phyloP scores from a whole-genome alignment of 1,284 basidiomycete species.

The Kwoniella shivajii region DNA sequence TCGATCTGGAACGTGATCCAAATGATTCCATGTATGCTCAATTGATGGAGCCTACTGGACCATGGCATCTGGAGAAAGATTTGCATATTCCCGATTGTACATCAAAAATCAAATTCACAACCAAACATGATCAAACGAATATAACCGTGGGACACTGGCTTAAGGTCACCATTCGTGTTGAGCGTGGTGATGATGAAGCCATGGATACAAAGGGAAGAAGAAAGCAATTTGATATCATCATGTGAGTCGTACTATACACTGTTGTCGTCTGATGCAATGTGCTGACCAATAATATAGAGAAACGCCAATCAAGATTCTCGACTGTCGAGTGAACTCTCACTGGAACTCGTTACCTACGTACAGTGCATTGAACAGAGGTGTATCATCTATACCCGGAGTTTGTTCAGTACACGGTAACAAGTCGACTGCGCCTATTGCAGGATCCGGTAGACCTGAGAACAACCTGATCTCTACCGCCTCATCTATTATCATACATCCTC shows the following conservation, averaged over 20 bases:
- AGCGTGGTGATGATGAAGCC: constrained; percentile 70
- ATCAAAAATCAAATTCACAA: constrained; percentile 71
- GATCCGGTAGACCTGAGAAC: neutral
- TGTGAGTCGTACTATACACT: constrained; percentile 52
- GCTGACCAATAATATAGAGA: constrained; percentile 33
- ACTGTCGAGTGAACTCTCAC: constrained; percentile 74
- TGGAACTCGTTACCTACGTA: constrained; percentile 71
- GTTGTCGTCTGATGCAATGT: neutral
- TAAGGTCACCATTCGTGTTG: constrained; percentile 81
- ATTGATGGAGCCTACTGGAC: constrained; percentile 59
- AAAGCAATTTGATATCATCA: constrained; percentile 85
- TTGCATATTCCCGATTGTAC: constrained; percentile 56
- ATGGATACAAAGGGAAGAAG: constrained; percentile 70
- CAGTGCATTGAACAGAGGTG: constrained; percentile 27
- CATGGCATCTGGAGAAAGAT: constrained; percentile 60
- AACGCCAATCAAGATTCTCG: constrained; percentile 55
- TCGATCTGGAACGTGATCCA: constrained; percentile 26
- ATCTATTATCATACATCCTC: neutral
- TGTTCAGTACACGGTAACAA: constrained; percentile 42
- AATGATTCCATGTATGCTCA: constrained; percentile 56
- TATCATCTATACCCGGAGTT: constrained; percentile 18
- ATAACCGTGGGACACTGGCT: constrained; percentile 77
- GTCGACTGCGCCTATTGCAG: neutral
- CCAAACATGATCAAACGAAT: constrained; percentile 78
- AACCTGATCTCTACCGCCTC: constrained; percentile 1